Evolutionary conservation across 129 eudicot genomes (phyloP).

Genomic region (Chrysanthemum lavandulifolium): DNA sequence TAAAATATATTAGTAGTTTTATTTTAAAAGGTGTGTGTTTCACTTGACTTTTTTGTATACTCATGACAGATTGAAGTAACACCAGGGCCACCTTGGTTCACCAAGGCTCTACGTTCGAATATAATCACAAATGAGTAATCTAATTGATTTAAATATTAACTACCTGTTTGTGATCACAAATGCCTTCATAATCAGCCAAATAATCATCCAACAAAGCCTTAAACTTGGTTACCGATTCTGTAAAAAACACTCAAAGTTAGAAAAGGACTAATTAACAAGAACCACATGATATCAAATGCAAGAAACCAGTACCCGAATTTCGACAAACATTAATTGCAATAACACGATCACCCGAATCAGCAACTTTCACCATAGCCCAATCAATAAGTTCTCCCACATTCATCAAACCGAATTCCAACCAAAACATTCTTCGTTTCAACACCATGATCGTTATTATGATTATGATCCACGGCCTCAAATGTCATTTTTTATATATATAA

Average conservation of each 20-base stretch:
- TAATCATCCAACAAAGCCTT: constrained; percentile 62
- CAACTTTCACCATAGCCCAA: constrained; percentile 93
- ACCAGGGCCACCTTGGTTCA: constrained; percentile 6
- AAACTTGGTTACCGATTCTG: constrained; percentile 50
- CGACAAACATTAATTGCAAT: constrained; percentile 77
- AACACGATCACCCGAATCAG: constrained; percentile 76
- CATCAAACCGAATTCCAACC: constrained; percentile 83
- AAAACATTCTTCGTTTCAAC: constrained; percentile 54
- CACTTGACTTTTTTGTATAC: neutral
- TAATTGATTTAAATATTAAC: neutral
- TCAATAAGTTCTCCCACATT: constrained; percentile 63
- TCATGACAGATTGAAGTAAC: neutral
- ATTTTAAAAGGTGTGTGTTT: no score
- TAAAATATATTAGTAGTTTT: no score
- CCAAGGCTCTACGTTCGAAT: neutral
- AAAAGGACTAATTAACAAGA: constrained; percentile 15
- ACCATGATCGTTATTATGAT: constrained; percentile 33
- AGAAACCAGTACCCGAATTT: constrained; percentile 40
- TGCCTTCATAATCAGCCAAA: constrained; percentile 69
- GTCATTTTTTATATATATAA: constrained; percentile 31
- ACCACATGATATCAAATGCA: neutral
- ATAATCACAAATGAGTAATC: neutral
- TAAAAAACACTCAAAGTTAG: neutral
- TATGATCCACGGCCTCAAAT: constrained; percentile 30
- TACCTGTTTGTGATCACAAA: constrained; percentile 83